Base-by-base conservation (phyloP, 768 basidiomycete genomes). In the Termitomyces sp. region DNA sequence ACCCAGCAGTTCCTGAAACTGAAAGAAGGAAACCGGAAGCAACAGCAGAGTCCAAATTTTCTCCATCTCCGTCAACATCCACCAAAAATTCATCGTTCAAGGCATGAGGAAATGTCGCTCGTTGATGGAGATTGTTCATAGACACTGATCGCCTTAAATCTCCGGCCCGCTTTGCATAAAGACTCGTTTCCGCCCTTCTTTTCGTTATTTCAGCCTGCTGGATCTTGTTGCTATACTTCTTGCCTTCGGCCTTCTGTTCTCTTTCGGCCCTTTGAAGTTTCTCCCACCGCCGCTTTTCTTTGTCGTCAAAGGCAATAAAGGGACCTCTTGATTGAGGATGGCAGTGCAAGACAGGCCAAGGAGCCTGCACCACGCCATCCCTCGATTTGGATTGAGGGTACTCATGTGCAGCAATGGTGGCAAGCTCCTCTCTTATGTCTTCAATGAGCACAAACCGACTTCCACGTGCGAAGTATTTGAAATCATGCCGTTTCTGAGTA, bases 381-480 rank as follows among this genome's bases (percentile, higher is more conserved):
- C 76, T 83, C 60, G 76, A 77, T 66, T 81, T 85, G 32, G 76
- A 69, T 22, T 83, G 70, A 35, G 82, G 76, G 74, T 96, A 98
- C 71, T 98, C 94, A 60, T 92, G 86, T 18, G 85, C 83, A 56
- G 90, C 86, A 64, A 98, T 84, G 2, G 97, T 92, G 15, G 94
- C 89, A 44, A 95, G 79, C 66, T 94, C 89, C 57, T 89, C 86
- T 4, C 82, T 84, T 59, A 94, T 82, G 68, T 98, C 96, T 72
- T 98, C 96, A n/a, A 98, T 84, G 48, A 98, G 82, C 49, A 98
- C 81, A 71, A 94, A 98, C 69, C 83, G 88, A 55, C 82, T 85
- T 45, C 81, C 80, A 45, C 86, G 84, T 18, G 84, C 75, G 73
- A 98, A 98, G 72, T 98, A 99, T 59, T 83, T 85, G 69, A 86